Base-by-base conservation (phyloP, 1,284 basidiomycete genomes). In the Ceratobasidium sp. region DNA sequence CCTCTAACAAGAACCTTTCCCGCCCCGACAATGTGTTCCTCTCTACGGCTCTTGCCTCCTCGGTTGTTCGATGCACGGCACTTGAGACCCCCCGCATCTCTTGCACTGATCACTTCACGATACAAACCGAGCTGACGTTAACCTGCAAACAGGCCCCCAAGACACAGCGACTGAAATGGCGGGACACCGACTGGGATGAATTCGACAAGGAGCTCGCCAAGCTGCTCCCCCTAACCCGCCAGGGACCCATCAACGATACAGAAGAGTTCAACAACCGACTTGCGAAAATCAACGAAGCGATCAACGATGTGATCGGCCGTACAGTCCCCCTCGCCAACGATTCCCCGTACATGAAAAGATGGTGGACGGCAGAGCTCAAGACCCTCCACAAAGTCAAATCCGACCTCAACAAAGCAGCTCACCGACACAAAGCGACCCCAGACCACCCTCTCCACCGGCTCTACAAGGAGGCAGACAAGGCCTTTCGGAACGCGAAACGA, bases 351-450 rank as follows among this genome's bases (percentile, higher is more conserved):
- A 31, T 41, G 9, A 75, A 74, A 22, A 19, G 63, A 22, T 75
- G 76, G 76, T 76, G 71, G 75, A 60, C 51, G 9, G 2, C 22
- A 19, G 47, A 69, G n/a, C 75, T 74, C 8, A 63, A 41, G n/a
- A 36, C 24, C 1, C 4, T 76, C 8, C 29, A 54, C 29, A 29
- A 31, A 1, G 24, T 60, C 11, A 60, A 22, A 22, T 33, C 62
- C 63, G 45, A 59, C 27, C 45, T 65, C 31, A 31, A 44, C n/a
- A 29, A 51, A n/a, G 36, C 24, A 51, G 50, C 57, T 14, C 2
- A 8, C 9, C 71, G 22, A 15, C 31, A 27, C 14, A 60, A 19
- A 33, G 17, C 17, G 1, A 44, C 24, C 22, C 11, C 29, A 11
- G 9, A 56, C 19, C 45, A 66, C 50, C 64, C 64, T 5, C 22